Evolutionary conservation across 2,329 filamentous ascomycete species (phyloP).

Genomic region (Alternaria panax): DNA sequence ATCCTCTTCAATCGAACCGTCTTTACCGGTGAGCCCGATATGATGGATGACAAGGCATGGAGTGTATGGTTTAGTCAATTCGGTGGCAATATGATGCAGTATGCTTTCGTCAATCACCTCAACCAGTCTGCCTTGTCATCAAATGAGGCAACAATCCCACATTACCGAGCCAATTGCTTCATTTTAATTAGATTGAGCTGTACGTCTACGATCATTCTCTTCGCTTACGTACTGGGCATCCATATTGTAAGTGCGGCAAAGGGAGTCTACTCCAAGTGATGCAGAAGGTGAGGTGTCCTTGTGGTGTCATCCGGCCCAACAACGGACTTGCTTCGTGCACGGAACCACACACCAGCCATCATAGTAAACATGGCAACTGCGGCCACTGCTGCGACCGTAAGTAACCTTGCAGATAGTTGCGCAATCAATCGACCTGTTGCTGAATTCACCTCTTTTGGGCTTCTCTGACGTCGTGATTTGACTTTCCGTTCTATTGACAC

Average conservation of each 20-base stretch:
- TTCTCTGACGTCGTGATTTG: slow-evolving; percentile 26
- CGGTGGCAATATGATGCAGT: slow-evolving; percentile 46
- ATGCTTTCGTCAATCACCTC: slow-evolving; percentile 36
- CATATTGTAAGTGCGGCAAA: slow-evolving; percentile 21
- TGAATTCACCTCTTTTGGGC: slow-evolving; percentile 30
- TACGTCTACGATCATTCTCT: slow-evolving; percentile 15
- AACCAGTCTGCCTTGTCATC: slow-evolving; percentile 39
- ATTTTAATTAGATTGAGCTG: slow-evolving; percentile 36
- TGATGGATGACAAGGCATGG: slow-evolving; percentile 31
- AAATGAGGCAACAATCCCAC: slow-evolving; percentile 34
- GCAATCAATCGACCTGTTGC: slow-evolving; percentile 39
- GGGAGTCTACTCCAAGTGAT: slow-evolving; percentile 27
- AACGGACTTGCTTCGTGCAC: slow-evolving; percentile 39
- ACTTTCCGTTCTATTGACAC: slow-evolving; percentile 27
- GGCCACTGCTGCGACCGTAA: slow-evolving; percentile 40
- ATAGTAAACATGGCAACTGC: slow-evolving; percentile 44
- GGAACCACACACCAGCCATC: slow-evolving; percentile 43
- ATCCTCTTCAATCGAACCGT: slow-evolving; percentile 45
- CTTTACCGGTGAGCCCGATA: slow-evolving; percentile 47
- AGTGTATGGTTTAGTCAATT: slow-evolving; percentile 30
- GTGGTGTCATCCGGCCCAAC: slow-evolving; percentile 34
- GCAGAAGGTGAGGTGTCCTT: slow-evolving; percentile 37
- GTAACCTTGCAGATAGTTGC: slow-evolving; percentile 41
- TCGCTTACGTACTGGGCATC: slow-evolving; percentile 20
- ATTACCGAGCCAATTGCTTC: slow-evolving; percentile 43